Base-by-base conservation (phyloP, 768 basidiomycete species). In the Phylloporus arenicola region DNA sequence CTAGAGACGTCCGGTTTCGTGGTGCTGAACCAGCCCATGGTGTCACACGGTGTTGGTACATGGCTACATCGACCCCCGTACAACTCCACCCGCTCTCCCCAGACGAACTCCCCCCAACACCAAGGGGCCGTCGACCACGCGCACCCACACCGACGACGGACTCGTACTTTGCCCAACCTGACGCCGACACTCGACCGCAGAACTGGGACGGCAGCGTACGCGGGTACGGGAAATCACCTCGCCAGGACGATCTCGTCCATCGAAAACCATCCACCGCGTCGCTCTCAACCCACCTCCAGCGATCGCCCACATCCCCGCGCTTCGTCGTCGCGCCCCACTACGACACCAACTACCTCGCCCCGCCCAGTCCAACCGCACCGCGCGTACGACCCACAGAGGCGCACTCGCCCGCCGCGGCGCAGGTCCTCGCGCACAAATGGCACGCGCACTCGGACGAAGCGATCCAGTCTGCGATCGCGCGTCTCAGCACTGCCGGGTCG, bases 361-460 rank as follows among this genome's bases (percentile, higher is more conserved):
- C 75, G 20, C 61, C 67, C 5, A 69, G 75, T 27, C 63, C 75
- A 37, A 58, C 58, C 48, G 60, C 49, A 47, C 59, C 29, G 35
- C 64, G 38, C 27, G 41, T 30, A 45, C 50, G 57, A 10, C 50
- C 44, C 16, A 40, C 56, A 2, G 66, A 63, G 24, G 10, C 17
- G 9, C 46, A 55, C n/a, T 52, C 54, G 0, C 47, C 65, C 11
- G 54, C 73, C 12, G 68, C 72, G 1, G 63, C 73, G 2, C 75
- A 80, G 51, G 75, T 90, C 11, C 74, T 91, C 16, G 70, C 75
- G 2, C 85, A 81, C 9, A 78, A 73, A 61, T 92, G 89, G 88
- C 88, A 92, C 60, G 78, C 81, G 20, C 83, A 81, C 57, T 82
- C 86, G 3, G 87, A 92, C 64, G 80, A 86, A 43, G 83, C 77